These are phyloP conservation scores for Leccinum subgranulosum DNA, from an alignment of 768 basidiomycete genomes.

Conservation along the genomic window DNA sequence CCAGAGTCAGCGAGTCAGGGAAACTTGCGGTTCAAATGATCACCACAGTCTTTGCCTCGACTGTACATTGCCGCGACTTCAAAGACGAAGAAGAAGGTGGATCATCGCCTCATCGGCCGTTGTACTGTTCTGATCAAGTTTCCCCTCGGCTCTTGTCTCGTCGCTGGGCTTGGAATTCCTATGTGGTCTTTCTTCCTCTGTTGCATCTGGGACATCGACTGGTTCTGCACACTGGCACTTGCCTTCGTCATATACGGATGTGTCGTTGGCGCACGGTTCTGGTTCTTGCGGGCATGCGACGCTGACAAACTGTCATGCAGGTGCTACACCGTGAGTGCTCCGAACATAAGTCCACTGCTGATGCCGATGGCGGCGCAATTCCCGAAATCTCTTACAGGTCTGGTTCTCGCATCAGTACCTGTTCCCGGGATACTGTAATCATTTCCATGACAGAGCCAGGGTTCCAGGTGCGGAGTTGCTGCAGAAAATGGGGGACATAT, in stretches of 20 bases:
- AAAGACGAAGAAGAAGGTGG: constrained; percentile 37
- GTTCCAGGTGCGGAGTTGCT: constrained; percentile 16
- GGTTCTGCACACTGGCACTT: constrained; percentile 11
- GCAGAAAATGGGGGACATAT: constrained; percentile 12
- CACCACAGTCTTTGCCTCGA: constrained; percentile 39
- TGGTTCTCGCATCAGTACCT: too few relatives aligned
- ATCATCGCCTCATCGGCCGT: constrained; percentile 34
- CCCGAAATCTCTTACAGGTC: too few relatives aligned
- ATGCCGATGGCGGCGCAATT: too few relatives aligned
- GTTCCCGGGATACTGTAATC: too few relatives aligned
- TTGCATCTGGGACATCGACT: constrained; percentile 35
- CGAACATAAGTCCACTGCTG: not conserved
- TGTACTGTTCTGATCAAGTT: constrained; percentile 43
- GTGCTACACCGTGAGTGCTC: constrained; percentile 33
- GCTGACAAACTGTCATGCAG: constrained; percentile 36
- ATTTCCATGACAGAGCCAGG: not conserved
- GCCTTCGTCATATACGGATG: constrained; percentile 32
- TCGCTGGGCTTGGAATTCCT: constrained; percentile 33
- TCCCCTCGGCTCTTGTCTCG: constrained; percentile 36
- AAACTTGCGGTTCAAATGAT: constrained; percentile 34
- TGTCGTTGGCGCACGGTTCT: constrained; percentile 34
- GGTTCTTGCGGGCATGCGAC: constrained; percentile 25
- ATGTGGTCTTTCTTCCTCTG: constrained; percentile 38
- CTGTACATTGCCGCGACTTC: constrained; percentile 49
- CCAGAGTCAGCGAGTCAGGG: constrained; percentile 26